phyloP scores from a whole-genome alignment of 2,329 filamentous ascomycete species.

The Exophiala bonariae region DNA sequence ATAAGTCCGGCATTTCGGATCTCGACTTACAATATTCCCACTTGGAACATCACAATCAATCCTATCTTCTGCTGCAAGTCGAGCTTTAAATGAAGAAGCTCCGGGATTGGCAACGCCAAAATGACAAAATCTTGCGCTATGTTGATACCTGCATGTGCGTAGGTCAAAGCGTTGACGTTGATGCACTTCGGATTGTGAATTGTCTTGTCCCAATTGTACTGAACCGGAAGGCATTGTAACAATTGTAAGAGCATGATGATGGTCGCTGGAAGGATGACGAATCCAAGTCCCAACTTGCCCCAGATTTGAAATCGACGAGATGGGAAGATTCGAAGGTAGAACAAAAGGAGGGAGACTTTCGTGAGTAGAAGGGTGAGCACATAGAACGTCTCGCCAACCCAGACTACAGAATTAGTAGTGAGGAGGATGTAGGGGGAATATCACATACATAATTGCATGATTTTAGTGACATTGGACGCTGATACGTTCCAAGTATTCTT shows the following conservation, averaged over 20 bases:
- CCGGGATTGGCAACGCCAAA: not conserved
- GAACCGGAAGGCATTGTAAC: not conserved
- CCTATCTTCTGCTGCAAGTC: not conserved
- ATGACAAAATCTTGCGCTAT: not conserved
- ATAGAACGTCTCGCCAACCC: not conserved
- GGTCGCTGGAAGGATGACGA: not conserved
- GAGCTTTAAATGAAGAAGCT: not conserved
- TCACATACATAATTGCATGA: not conserved
- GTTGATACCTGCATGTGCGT: not conserved
- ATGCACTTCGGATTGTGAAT: not conserved
- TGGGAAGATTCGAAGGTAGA: not conserved
- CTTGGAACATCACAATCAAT: not conserved
- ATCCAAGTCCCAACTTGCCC: not conserved
- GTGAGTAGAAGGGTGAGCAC: not conserved
- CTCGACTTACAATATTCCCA: slow-evolving; percentile 1
- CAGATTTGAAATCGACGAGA: not conserved
- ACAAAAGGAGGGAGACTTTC: not conserved
- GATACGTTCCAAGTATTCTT: not conserved
- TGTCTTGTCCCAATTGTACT: not conserved
- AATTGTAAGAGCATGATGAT: not conserved
- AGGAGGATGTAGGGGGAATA: not conserved
- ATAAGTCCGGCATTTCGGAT: not conserved
- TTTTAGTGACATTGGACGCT: not conserved
- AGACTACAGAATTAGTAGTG: not conserved
- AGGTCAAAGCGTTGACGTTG: not conserved